Evolutionary conservation across 176 grass and related monocot genomes (phyloP), one percentile per base, ranked within the genome.

Genomic region (Avena eriantha): DNA sequence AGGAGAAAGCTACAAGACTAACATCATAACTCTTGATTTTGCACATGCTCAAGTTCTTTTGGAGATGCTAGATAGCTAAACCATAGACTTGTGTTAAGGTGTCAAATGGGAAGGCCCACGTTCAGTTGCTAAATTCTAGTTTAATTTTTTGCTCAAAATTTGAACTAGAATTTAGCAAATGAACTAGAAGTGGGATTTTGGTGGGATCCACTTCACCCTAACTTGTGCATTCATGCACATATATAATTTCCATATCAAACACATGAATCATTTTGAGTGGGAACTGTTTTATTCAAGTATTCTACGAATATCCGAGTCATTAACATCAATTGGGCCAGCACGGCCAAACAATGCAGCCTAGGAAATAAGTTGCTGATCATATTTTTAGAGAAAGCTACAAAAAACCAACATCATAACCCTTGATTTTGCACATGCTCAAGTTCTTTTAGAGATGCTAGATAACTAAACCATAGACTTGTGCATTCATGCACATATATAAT

Each of bases 251-350:
- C 23, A 50, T 75, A 29, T 29, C 19, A 72, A 14, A 72, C 36
- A 47, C 7, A 74, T 72, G 35, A 48, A 61, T 3, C 14, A 34
- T 60, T 86, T 80, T 66, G 41, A 67, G 17, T 29, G 34, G 51
- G 10, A 67, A 60, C n/a, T 77, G 41, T 68, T 87, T 88, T 81
- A 81, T 85, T 88, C 76, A 34, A 55, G 47, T 83, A 74, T 48
- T 82, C 81, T 77, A 64, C 53, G 85, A 78, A 76, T 71, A 53
- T 71, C 43, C 55, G 29, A 84, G 22, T 60, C 71, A 88, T 82
- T 14, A 76, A 77, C 70, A 85, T 84, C 55, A 83, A 57, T 82
- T 85, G 54, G 61, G 70, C 63, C 54, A 55, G 71, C 86, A 77
- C 10, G 15, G 83, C 73, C 59, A 73, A 92, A 82, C 70, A 81